These are phyloP conservation scores for Coprinopsis strossmayeri DNA, from an alignment of 768 basidiomycete species.

Conservation along the genomic window DNA sequence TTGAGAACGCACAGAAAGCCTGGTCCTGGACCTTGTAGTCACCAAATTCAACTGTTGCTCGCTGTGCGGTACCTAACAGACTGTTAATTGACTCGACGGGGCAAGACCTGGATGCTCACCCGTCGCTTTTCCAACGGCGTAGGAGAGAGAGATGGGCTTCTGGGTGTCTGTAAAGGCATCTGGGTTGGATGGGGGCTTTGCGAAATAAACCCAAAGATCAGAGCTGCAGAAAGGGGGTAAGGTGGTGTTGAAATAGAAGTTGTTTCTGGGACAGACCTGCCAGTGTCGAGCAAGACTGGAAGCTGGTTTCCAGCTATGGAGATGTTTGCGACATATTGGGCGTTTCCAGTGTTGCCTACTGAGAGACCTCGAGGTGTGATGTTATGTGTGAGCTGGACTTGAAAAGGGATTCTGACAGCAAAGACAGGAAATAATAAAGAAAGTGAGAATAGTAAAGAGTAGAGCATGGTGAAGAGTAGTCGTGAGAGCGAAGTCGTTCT, in stretches of 20 bases:
- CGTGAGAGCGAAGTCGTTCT: no score
- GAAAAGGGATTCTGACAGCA: constrained; percentile 33
- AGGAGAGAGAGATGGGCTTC: constrained; percentile 46
- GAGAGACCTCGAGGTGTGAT: constrained; percentile 29
- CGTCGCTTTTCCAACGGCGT: constrained; percentile 61
- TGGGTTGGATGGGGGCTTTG: constrained; percentile 24
- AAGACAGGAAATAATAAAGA: constrained; percentile 33
- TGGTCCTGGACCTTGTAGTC: constrained; percentile 54
- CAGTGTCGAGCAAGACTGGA: constrained; percentile 68
- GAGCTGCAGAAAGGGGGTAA: constrained; percentile 36
- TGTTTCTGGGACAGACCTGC: constrained; percentile 42
- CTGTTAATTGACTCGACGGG: background rate
- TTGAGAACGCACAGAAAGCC: constrained; percentile 51
- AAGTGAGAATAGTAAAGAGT: constrained; percentile 30
- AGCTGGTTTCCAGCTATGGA: constrained; percentile 54
- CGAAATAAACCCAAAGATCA: constrained; percentile 66
- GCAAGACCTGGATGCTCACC: constrained; percentile 30
- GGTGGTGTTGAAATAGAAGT: background rate
- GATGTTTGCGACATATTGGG: constrained; percentile 67
- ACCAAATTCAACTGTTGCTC: constrained; percentile 47
- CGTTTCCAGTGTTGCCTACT: constrained; percentile 61
- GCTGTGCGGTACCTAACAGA: constrained; percentile 34
- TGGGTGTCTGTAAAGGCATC: constrained; percentile 51
- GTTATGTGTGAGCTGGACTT: constrained; percentile 24
- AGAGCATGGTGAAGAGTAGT: constrained; percentile 7